Percentiles rank a stretch among this genome's conserved stretches.
These are phyloP conservation scores for Lathyrus tuberosus DNA, from an alignment of 306 rosid genomes.

Conservation along the genomic window DNA sequence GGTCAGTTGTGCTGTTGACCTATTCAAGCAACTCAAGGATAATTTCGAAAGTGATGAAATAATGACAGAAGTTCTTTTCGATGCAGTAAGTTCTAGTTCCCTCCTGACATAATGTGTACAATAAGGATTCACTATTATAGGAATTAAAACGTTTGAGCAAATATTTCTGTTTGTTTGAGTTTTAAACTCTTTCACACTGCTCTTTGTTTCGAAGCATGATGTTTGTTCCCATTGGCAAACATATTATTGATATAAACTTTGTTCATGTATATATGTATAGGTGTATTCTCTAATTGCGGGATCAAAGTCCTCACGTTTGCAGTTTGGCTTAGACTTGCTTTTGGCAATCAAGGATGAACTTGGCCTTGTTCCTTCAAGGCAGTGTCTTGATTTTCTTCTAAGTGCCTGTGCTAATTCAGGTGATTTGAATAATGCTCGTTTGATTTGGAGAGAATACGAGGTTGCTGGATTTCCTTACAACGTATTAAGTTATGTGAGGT, in stretches of 20 bases:
- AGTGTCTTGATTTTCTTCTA: too few species aligned
- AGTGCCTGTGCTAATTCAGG: slow-evolving; percentile 71
- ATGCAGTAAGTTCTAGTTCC: slow-evolving; percentile 59
- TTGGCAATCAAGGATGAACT: too few species aligned
- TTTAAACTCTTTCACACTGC: background rate
- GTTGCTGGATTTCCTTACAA: slow-evolving; percentile 76
- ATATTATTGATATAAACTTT: too few species aligned
- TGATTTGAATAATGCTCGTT: slow-evolving; percentile 62
- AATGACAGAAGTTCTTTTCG: slow-evolving; percentile 57
- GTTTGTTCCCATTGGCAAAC: slow-evolving; percentile 39
- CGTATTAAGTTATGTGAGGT: slow-evolving; percentile 68
- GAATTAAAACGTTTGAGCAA: slow-evolving; percentile 15
- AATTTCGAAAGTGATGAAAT: slow-evolving; percentile 52
- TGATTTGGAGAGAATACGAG: slow-evolving; percentile 77
- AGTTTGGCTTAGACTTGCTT: too few species aligned
- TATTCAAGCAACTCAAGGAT: slow-evolving; percentile 74
- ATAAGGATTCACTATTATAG: slow-evolving; percentile 5
- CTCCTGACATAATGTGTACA: slow-evolving; percentile 7
- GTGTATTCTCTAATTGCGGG: too few species aligned
- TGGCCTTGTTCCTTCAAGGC: too few species aligned
- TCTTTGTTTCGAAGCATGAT: background rate
- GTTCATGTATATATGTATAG: too few species aligned
- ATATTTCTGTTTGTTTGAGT: slow-evolving; percentile 2
- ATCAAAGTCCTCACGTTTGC: too few species aligned
- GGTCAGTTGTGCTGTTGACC: slow-evolving; percentile 57